These are phyloP conservation scores for Stachybotrys elegans DNA, from an alignment of 2,329 filamentous ascomycete species.

Conservation along the genomic window DNA sequence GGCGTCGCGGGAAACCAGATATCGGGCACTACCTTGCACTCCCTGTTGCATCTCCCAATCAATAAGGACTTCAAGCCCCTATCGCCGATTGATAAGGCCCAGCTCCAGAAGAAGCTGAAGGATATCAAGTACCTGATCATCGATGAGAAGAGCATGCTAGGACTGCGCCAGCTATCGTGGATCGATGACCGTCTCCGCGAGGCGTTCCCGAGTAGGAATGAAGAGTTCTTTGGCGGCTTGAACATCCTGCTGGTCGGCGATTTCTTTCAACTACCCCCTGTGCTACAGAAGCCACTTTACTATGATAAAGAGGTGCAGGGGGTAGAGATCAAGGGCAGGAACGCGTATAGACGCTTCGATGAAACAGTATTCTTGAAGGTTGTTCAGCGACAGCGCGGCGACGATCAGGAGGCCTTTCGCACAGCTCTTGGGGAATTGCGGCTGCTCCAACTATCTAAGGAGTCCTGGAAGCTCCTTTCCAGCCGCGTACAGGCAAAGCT, in stretches of 20 bases:
- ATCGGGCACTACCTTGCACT: constrained; percentile 2
- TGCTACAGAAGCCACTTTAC: constrained; percentile 3
- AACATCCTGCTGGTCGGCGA: background rate
- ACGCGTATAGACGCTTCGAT: constrained; percentile 3
- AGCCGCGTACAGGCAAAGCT: constrained; percentile 4
- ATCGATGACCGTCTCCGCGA: constrained; percentile 3
- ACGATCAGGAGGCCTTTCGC: constrained; percentile 4
- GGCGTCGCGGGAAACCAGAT: constrained; percentile 4
- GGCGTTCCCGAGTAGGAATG: background rate
- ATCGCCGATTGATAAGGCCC: background rate
- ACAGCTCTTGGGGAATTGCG: constrained; percentile 4
- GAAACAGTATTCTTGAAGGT: background rate
- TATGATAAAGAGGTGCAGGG: constrained; percentile 4
- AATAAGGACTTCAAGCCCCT: background rate
- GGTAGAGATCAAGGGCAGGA: constrained; percentile 4
- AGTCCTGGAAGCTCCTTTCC: constrained; percentile 2
- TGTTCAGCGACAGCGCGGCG: constrained; percentile 1
- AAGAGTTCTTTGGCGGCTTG: background rate
- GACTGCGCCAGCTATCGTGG: constrained; percentile 4
- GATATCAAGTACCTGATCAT: constrained; percentile 3
- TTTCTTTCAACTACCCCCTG: background rate
- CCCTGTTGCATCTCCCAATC: background rate
- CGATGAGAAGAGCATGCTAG: constrained; percentile 2
- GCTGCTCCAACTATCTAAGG: constrained; percentile 2
- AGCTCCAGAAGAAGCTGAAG: constrained; percentile 4